Conservation (phyloP, 768 basidiomycete species). For the Lactifluus pinguis region DNA sequence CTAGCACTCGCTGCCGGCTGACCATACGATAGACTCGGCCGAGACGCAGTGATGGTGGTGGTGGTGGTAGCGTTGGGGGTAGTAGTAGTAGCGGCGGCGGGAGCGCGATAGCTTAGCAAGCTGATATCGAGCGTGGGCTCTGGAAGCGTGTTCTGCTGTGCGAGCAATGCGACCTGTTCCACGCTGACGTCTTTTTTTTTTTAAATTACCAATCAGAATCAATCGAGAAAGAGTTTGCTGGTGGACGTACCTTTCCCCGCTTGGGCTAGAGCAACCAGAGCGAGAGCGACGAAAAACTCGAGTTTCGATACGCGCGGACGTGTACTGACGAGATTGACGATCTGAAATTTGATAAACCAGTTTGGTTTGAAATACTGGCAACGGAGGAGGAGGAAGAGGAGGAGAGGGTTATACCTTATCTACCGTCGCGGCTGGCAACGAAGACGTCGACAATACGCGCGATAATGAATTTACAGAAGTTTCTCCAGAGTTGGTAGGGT, state of each 20-base stretch:
- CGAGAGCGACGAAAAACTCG: slow-evolving; percentile 88
- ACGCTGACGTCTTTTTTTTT: slow-evolving; percentile 56
- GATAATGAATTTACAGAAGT: slow-evolving; percentile 78
- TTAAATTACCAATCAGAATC: too few species aligned
- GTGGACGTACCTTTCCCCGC: slow-evolving; percentile 53
- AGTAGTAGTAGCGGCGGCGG: background rate
- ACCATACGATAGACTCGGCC: slow-evolving; percentile 25
- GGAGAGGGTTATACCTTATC: slow-evolving; percentile 51
- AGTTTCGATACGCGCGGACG: slow-evolving; percentile 72
- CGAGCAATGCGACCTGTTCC: slow-evolving; percentile 70
- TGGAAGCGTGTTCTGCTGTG: slow-evolving; percentile 70
- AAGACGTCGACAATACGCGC: slow-evolving; percentile 67
- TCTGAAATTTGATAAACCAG: slow-evolving; percentile 35
- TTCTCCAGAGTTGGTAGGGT: slow-evolving; percentile 63
- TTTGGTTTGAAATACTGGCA: too few species aligned
- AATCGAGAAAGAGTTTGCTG: too few species aligned
- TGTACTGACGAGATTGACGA: slow-evolving; percentile 83
- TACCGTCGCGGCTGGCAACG: slow-evolving; percentile 70
- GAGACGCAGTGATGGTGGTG: slow-evolving; percentile 26
- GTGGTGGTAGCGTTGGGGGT: background rate
- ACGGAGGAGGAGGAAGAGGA: too few species aligned
- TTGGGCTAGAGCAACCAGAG: slow-evolving; percentile 81
- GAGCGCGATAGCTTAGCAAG: slow-evolving; percentile 33
- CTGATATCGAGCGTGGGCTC: slow-evolving; percentile 62
- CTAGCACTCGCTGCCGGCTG: background rate